These are phyloP conservation scores for Candida alai DNA, from an alignment of 805 yeast species.

Conservation along the genomic window DNA sequence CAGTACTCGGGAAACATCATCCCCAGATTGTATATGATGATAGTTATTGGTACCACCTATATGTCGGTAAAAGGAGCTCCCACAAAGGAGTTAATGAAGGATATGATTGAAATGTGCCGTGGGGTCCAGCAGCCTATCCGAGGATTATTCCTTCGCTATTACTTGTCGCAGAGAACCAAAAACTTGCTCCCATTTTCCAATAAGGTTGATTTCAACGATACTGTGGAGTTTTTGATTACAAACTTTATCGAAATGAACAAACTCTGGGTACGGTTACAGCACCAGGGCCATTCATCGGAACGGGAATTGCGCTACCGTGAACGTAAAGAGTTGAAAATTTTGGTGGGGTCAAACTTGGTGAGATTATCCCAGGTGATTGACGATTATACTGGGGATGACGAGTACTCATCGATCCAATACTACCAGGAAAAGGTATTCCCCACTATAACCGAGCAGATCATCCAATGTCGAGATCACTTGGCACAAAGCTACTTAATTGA, in stretches of 20 bases:
- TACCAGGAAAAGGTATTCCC: constrained; percentile 64
- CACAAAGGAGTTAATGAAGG: constrained; percentile 80
- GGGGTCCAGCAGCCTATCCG: constrained; percentile 95
- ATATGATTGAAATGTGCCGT: constrained; percentile 95
- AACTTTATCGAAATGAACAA: constrained; percentile 98
- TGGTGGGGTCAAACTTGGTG: constrained; percentile 90
- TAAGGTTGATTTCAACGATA: constrained; percentile 49
- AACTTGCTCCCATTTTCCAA: constrained; percentile 49
- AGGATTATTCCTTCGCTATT: constrained; percentile 87
- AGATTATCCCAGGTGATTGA: constrained; percentile 82
- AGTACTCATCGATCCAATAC: constrained; percentile 26
- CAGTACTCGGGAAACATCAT: constrained; percentile 93
- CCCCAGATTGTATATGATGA: constrained; percentile 91
- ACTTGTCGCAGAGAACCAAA: constrained; percentile 78
- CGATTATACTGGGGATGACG: constrained; percentile 45
- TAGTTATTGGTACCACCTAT: constrained; percentile 89
- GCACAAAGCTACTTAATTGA: constrained; percentile 93
- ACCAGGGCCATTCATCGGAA: constrained; percentile 89
- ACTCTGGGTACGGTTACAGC: constrained; percentile 94
- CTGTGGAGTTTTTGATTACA: constrained; percentile 73
- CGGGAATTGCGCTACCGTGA: constrained; percentile 70
- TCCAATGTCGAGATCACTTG: constrained; percentile 85
- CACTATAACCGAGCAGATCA: constrained; percentile 77
- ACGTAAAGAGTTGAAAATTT: constrained; percentile 81
- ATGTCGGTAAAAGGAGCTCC: constrained; percentile 78